Evolutionary conservation across 1,284 basidiomycete species (phyloP).

Genomic region (Leccinum olivaceoglutinosum): DNA sequence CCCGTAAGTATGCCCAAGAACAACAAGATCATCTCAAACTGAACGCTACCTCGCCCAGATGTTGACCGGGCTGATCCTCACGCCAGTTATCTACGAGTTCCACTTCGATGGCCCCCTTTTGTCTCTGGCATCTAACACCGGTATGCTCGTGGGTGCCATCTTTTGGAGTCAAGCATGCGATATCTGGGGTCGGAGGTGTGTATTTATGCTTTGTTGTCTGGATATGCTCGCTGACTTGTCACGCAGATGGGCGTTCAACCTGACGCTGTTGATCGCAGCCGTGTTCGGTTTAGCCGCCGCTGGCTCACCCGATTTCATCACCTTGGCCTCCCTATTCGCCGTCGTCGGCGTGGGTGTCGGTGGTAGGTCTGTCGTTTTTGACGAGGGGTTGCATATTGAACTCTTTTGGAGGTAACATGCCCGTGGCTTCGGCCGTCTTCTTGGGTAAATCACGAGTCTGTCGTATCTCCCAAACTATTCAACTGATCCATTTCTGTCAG

Average conservation of each 20-base stretch:
- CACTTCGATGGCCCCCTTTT: conserved; percentile 50
- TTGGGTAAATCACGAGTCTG: conserved; percentile 37
- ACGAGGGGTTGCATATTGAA: neutral
- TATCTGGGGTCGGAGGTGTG: conserved; percentile 58
- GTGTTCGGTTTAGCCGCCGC: conserved; percentile 49
- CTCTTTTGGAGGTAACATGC: conserved; percentile 41
- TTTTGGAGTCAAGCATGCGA: conserved; percentile 62
- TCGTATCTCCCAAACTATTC: neutral
- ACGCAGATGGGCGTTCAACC: conserved; percentile 53
- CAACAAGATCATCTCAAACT: neutral
- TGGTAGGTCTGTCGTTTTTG: conserved; percentile 22
- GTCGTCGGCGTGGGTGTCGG: conserved; percentile 44
- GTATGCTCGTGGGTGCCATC: conserved; percentile 58
- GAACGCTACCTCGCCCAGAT: conserved; percentile 31
- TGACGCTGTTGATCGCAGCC: conserved; percentile 55
- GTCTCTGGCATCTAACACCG: conserved; percentile 54
- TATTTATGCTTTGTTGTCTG: neutral
- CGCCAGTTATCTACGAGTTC: conserved; percentile 55
- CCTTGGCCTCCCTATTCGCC: conserved; percentile 42
- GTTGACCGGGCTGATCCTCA: conserved; percentile 49
- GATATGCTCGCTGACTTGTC: neutral
- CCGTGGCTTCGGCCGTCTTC: conserved; percentile 63
- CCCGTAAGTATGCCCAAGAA: conserved; percentile 31
- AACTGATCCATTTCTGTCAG: conserved; percentile 29
- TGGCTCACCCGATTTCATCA: conserved; percentile 38